Percentiles rank a stretch among this genome's conserved stretches.
Conservation (phyloP, 805 yeast genomes). For the Clavispora santaluciae region DNA sequence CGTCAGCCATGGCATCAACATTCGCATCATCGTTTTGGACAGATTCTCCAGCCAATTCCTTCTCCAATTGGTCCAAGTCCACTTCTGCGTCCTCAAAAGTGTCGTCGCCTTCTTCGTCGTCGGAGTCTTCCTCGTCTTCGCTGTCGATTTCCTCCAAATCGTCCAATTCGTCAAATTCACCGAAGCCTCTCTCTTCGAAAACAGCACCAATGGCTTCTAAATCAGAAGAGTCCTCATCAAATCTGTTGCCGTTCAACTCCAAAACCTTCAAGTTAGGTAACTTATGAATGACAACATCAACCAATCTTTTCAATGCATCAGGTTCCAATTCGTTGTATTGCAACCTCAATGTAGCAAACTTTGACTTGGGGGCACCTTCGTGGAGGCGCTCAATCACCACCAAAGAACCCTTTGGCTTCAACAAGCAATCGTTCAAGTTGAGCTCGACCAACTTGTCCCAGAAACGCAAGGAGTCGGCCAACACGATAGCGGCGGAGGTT, state of each 20-base stretch:
- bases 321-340: constrained; percentile 86
- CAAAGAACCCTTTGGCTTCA: constrained; percentile 73
- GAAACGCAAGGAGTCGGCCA: constrained; percentile 34
- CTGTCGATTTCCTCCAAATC: constrained; percentile 84
- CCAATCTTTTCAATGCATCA: constrained; percentile 56
- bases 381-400: constrained; percentile 46
- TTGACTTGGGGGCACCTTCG: constrained; percentile 28
- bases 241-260: constrained; percentile 91
- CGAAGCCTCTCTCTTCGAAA: constrained; percentile 69
- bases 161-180: constrained; percentile 88
- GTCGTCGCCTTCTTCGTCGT: constrained; percentile 47
- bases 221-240: constrained; percentile 79
- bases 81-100: constrained; percentile 45
- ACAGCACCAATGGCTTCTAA: constrained; percentile 55
- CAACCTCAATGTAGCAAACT: constrained; percentile 58
- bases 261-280: constrained; percentile 59
- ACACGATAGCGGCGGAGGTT: constrained; percentile 52
- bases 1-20: constrained; percentile 56
- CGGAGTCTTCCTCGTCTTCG: constrained; percentile 60
- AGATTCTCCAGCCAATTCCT: constrained; percentile 41
- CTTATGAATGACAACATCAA: constrained; percentile 45
- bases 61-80: constrained; percentile 49
- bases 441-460: constrained; percentile 75
- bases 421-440: constrained; percentile 82
- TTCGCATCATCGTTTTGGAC: constrained; percentile 31